Evolutionary conservation across 306 rosid species (phyloP).

Genomic region (Quercus aquifolioides): DNA sequence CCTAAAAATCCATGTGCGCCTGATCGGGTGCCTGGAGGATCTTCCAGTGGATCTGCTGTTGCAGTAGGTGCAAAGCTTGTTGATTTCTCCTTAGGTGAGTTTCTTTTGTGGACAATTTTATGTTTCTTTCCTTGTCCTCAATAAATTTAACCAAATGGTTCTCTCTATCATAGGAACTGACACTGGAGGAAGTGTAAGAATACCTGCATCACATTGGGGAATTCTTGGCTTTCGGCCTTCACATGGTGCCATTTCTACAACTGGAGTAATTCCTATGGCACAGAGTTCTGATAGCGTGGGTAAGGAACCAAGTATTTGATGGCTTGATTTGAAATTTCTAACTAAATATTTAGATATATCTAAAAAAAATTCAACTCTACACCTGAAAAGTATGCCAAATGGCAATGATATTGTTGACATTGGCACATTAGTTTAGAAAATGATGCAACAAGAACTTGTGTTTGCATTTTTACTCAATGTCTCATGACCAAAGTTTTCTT

Average conservation of each 20-base stretch:
- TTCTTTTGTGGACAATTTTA: constrained; percentile 16
- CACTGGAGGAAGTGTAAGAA: constrained; percentile 93
- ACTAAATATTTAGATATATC: background rate
- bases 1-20: constrained; percentile 44
- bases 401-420: background rate
- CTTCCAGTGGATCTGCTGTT: constrained; percentile 63
- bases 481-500: background rate
- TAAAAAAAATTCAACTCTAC: background rate
- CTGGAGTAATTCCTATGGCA: constrained; percentile 81
- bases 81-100: constrained; percentile 78
- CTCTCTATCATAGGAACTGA: constrained; percentile 64
- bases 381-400: background rate
- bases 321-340: constrained; percentile 5
- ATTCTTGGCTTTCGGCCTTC: constrained; percentile 93
- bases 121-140: background rate
- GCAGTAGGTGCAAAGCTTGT: constrained; percentile 83
- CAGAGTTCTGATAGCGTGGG: constrained; percentile 93
- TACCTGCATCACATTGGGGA: constrained; percentile 91
- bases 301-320: constrained; percentile 28
- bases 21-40: constrained; percentile 59
- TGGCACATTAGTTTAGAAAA: background rate
- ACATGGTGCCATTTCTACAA: constrained; percentile 55
- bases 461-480: background rate
- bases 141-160: constrained; percentile 1
- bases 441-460: background rate